Evolutionary conservation across 1,284 basidiomycete species (phyloP), one percentile per base, ranked within the genome.

Genomic region (Rhodotorula sp.): DNA sequence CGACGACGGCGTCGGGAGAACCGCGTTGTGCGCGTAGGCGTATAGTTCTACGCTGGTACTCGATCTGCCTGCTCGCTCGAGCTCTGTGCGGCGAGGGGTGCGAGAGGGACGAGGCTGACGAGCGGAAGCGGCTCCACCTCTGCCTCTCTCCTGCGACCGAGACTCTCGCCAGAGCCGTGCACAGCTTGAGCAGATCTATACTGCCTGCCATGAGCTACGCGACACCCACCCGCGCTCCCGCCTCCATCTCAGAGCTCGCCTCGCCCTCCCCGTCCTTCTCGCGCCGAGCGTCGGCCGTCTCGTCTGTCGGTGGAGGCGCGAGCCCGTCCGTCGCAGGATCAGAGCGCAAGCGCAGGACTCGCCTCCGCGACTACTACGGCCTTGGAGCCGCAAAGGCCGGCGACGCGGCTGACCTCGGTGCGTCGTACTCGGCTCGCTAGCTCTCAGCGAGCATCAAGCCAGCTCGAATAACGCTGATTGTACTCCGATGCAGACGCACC

Each of bases 401-500:
- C 84, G 90, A 92, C 80, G 89, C 90, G n/a, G 90, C 91, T 89
- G 89, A 91, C 77, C 82, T 92, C 66, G 91, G 91, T 88, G 63
- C 68, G 82, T 68, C 64, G 34, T 46, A 42, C 68, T 45, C 57
- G 8, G 46, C 41, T 27, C 50, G 41, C 64, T 34, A 17, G 34
- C 16, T 23, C 21, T 12, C 19, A 23, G n/a, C 54, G 4, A 52
- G 41, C 14, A 45, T n/a, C 44, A 3, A 25, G 53, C 53, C 34
- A 34, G 34, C 34, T 34, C 34, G 34, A 21, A 42, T 27, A 4
- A 23, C 12, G 21, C 49, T 50, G 49, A 58, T 56, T 25, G 14
- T n/a, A 25, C 42, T 12, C 44, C 66, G 8, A 69, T 34, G 48
- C 62, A 66, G 67, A 19, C 67, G 91, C 91, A 91, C 80, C 91